Percentiles rank a stretch among this genome's conserved stretches.
phyloP scores from a whole-genome alignment of 2,329 filamentous ascomycete species.

The Fusarium sulawesiense region DNA sequence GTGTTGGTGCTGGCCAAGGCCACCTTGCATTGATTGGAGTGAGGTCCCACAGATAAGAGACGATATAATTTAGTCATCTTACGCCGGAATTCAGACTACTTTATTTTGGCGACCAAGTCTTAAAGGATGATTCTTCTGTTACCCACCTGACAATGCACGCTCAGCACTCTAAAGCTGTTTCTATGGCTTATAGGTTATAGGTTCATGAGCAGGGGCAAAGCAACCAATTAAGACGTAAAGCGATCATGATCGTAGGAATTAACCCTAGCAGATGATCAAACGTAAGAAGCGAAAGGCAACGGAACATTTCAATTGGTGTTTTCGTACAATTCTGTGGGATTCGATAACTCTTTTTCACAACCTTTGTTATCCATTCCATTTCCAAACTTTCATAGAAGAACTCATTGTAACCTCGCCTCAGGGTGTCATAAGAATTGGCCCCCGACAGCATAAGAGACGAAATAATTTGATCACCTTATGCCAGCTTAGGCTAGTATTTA shows the following conservation, averaged over 20 bases:
- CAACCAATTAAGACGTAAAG: slow-evolving; percentile 9
- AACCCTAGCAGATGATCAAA: slow-evolving; percentile 37
- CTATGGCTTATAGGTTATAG: neutral
- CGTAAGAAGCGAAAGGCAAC: neutral
- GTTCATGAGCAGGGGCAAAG: slow-evolving; percentile 17
- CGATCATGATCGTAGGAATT: slow-evolving; percentile 20
- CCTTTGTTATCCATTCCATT: slow-evolving; percentile 27
- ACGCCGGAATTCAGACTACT: neutral
- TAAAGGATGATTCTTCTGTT: neutral
- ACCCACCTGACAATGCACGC: neutral
- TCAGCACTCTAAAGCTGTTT: neutral
- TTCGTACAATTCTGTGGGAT: neutral
- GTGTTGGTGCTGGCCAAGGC: slow-evolving; percentile 29
- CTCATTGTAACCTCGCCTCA: neutral
- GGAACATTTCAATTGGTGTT: neutral
- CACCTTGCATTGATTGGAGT: slow-evolving; percentile 29
- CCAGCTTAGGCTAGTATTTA: too few relatives aligned
- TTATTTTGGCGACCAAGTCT: neutral
- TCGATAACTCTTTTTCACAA: neutral
- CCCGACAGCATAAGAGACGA: too few relatives aligned
- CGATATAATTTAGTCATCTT: neutral
- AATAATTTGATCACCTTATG: too few relatives aligned
- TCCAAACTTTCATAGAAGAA: slow-evolving; percentile 11
- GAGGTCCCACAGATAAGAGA: slow-evolving; percentile 29
- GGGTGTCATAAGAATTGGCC: too few relatives aligned